Percentiles rank a stretch among this genome's conserved stretches.
Conservation (phyloP, 129 eudicot species). For the Flaveria trinervia region DNA sequence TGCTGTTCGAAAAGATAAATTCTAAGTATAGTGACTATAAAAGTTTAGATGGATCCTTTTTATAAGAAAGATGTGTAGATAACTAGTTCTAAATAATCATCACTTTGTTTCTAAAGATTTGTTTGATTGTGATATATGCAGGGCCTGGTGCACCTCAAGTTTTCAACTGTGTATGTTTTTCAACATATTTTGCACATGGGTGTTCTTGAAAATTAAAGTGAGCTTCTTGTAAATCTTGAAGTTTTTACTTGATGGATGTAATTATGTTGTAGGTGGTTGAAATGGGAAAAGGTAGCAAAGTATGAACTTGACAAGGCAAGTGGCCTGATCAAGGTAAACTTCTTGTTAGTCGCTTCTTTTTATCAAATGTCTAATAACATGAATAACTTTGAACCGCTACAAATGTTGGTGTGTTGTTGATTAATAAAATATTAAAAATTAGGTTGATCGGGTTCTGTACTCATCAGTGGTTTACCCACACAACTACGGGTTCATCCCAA, state of each 20-base stretch:
- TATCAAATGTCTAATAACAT: background rate
- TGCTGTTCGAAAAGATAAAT: too few relatives aligned
- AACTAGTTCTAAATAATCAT: slow-evolving; percentile 8
- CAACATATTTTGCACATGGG: background rate
- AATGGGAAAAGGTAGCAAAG: slow-evolving; percentile 92
- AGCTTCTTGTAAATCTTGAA: background rate
- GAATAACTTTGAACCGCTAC: too few relatives aligned
- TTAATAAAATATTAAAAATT: background rate
- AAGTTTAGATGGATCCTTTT: background rate
- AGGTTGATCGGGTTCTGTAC: slow-evolving; percentile 96
- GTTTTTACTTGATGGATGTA: background rate
- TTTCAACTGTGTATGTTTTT: slow-evolving; percentile 75
- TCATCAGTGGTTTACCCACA: slow-evolving; percentile 98
- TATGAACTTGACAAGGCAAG: slow-evolving; percentile 88
- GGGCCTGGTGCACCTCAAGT: slow-evolving; percentile 94
- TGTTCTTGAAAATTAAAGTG: background rate
- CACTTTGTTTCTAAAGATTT: background rate
- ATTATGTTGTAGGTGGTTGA: slow-evolving; percentile 72
- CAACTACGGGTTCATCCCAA: slow-evolving; percentile 93
- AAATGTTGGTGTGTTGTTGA: too few relatives aligned
- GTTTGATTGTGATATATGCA: slow-evolving; percentile 39
- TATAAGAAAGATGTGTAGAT: background rate
- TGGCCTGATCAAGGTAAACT: slow-evolving; percentile 81
- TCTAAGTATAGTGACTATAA: background rate
- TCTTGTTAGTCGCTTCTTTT: slow-evolving; percentile 16